Conservation (phyloP, 1,284 basidiomycete species). For the Prillingera fragicola region DNA sequence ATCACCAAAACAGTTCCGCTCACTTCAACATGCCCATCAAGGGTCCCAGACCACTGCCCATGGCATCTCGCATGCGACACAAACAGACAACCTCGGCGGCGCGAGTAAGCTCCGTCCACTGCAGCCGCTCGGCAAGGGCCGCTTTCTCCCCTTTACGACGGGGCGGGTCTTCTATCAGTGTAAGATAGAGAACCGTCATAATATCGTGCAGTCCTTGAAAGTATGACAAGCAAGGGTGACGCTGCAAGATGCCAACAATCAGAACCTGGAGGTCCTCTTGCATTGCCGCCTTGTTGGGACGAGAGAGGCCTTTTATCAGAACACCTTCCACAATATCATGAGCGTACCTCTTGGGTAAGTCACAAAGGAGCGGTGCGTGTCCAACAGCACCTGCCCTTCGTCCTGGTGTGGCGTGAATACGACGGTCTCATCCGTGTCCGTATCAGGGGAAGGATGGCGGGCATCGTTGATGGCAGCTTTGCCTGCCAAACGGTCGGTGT, state of each 20-base stretch:
- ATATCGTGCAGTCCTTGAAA: conserved; percentile 96
- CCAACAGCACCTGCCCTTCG: conserved; percentile 75
- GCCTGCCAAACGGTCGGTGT: conserved; percentile 6
- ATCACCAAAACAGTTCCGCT: conserved; percentile 12
- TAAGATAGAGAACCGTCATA: conserved; percentile 75
- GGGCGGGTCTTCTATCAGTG: conserved; percentile 49
- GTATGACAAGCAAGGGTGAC: conserved; percentile 67
- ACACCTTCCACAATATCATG: neutral
- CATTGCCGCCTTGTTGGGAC: conserved; percentile 50
- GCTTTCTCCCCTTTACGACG: neutral
- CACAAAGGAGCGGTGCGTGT: conserved; percentile 83
- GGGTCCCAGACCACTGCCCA: conserved; percentile 77
- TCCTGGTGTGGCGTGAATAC: conserved; percentile 57
- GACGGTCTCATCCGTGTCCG: conserved; percentile 6
- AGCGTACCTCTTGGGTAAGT: conserved; percentile 72
- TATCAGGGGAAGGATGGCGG: neutral
- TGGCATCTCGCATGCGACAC: conserved; percentile 77
- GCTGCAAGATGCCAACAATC: conserved; percentile 68
- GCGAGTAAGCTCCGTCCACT: conserved; percentile 59
- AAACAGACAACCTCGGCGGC: conserved; percentile 57
- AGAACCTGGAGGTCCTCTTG: conserved; percentile 67
- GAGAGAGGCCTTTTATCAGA: conserved; percentile 19
- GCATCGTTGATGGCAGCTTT: neutral
- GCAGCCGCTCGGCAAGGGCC: conserved; percentile 21
- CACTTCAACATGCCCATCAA: conserved; percentile 75